Base-by-base conservation (phyloP, 768 basidiomycete genomes). In the Suillus variegatus region DNA sequence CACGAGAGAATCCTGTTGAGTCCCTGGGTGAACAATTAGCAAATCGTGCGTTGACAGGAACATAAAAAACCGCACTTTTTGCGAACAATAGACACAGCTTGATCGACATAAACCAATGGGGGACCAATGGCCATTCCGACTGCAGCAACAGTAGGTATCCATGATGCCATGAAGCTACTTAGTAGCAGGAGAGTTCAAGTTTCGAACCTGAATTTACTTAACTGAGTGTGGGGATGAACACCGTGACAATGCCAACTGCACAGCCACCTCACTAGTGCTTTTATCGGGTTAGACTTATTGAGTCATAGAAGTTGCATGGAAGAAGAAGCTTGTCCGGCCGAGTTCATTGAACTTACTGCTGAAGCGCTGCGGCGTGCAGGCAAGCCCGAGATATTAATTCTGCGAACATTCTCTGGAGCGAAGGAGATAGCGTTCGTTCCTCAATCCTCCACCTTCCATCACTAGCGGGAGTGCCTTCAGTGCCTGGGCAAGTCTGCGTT, bases 111-210 rank as follows among this genome's bases (percentile, higher is more conserved):
- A 14, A 94, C 92, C 64, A 95, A 81, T 18, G 93, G 91, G 28
- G 93, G 92, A 8, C 90, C 93, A 22, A 94, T 79, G 32, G 92
- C 93, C 93, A 94, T 94, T 44, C 91, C 91, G 52, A 91, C 72
- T 14, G 92, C 91, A 13, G 91, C 89, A 9, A 81, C 67, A 13
- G 82, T 85, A 18, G 89, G 85, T n/a, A 93, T 64, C 92, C 92
- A 94, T 70, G 83, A 74, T 49, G 84, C 58, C 58, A 76, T 61
- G 80, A 69, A 78, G 84, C 82, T 64, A 10, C 22, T 8, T 22
- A 47, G 25, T 14, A 22, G 36, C n/a, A 22, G 22, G 46, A 9
- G 16, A 46, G n/a, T 46, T 44, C 49, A 25, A 25, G 22, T 8
- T 44, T 25, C 49, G 49, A 55, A 55, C 35, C 35, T 55, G 54